Evolutionary conservation across 1,284 basidiomycete genomes (phyloP), one percentile per base, ranked within the genome.

Genomic region (Neonothopanus nambi): DNA sequence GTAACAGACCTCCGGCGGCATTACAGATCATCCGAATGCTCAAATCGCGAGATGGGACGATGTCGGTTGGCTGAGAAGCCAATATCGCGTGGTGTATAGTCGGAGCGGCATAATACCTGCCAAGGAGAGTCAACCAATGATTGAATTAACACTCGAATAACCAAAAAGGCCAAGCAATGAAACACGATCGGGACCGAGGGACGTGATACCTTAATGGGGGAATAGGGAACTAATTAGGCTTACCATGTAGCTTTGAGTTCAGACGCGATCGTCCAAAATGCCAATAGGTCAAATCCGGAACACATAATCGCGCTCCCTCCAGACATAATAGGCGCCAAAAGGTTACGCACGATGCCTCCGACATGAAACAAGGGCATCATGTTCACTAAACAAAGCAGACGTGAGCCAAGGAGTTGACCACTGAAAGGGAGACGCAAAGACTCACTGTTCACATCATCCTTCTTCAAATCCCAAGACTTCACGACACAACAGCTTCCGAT

Each of bases 311-410:
- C 74, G 47, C 69, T 70, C 1, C 78, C 77, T 3, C 76, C 75
- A 6, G 77, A 73, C 21, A 76, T 65, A 5, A 82, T 63, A 2
- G 80, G 76, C 1, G 80, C 74, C 12, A 81, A 70, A 12, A 83
- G 68, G 44, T 78, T 80, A 37, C 77, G 77, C 26, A 81, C 70
- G 18, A 81, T 73, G 20, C 79, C 80, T 53, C 79, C 78, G 11
- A 81, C 79, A 58, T 82, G 80, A 67, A 81, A 83, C 23, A 81
- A 51, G 33, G 84, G 84, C 85, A 87, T 87, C 72, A 87, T 85
- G 57, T 78, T 78, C 62, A 77, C 76, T 77, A 54, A 18, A 44
- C 4, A 45, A 33, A 47, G 13, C n/a, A 18, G 7, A 30, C 15
- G 20, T 28, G 38, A 13, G 13, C 13, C 36, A 15, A 46, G n/a